Conservation (phyloP, 2,329 filamentous ascomycete genomes). For the Exophiala sp. region DNA sequence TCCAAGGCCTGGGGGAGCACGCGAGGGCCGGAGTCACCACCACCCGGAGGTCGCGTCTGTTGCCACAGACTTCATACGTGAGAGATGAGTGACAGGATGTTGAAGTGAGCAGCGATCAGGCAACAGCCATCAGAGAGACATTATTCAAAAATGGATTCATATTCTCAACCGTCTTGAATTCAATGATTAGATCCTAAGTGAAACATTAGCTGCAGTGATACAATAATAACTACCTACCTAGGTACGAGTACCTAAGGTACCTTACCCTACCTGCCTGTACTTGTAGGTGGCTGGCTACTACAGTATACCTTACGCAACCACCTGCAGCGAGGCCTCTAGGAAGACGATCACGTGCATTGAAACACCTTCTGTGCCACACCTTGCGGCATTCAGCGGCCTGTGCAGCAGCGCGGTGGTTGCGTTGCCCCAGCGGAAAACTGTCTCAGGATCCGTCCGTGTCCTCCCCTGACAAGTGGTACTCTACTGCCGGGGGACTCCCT, state of each 20-base stretch:
- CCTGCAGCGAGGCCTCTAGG: background rate
- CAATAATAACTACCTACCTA: too few species aligned
- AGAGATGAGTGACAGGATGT: too few species aligned
- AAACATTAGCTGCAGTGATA: too few species aligned
- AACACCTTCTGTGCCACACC: background rate
- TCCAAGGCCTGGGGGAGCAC: background rate
- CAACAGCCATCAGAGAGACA: too few species aligned
- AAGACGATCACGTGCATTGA: conserved; percentile 2
- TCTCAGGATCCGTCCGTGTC: background rate
- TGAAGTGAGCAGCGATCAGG: too few species aligned
- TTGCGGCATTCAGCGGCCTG: background rate
- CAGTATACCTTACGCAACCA: background rate
- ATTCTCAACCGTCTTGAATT: background rate
- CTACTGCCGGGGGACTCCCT: too few species aligned
- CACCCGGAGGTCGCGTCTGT: background rate
- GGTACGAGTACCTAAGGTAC: too few species aligned
- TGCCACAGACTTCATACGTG: too few species aligned
- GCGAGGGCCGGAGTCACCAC: conserved; percentile 1
- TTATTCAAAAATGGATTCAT: too few species aligned
- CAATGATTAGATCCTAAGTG: background rate
- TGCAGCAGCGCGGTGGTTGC: background rate
- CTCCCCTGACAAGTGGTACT: too few species aligned
- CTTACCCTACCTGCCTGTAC: background rate
- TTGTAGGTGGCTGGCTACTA: background rate
- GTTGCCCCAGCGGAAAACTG: background rate